phyloP scores from a whole-genome alignment of 2,329 filamentous ascomycete species.

The Claviceps paspali region DNA sequence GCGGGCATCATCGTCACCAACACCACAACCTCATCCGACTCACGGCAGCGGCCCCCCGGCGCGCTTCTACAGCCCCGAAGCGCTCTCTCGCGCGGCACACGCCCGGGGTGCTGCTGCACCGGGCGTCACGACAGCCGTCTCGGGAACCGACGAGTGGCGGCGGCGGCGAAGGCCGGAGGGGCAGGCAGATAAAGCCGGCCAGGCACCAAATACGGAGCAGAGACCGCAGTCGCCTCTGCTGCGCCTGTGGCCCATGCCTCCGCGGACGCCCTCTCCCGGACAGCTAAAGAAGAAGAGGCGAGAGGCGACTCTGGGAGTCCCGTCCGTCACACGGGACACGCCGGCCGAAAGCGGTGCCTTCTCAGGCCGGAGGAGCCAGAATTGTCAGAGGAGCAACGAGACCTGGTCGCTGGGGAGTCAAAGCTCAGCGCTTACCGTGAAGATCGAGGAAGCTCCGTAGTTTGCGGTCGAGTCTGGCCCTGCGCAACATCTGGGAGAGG shows the following conservation, averaged over 20 bases:
- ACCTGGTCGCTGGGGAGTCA: conserved; percentile 7
- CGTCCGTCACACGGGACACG: conserved; percentile 7
- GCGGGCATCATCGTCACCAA: conserved; percentile 1
- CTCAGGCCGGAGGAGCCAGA: not conserved
- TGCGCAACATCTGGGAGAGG: too few species aligned
- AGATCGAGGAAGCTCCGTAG: not conserved
- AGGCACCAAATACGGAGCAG: not conserved
- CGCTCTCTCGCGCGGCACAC: conserved; percentile 6
- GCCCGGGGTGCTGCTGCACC: not conserved
- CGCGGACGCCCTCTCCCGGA: not conserved
- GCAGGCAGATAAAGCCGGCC: not conserved
- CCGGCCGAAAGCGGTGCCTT: conserved; percentile 1
- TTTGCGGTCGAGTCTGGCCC: not conserved
- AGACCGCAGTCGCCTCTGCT: conserved; percentile 2
- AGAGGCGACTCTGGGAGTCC: conserved; percentile 4
- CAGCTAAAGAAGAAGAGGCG: not conserved
- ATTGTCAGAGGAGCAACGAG: conserved; percentile 3
- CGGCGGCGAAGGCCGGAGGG: too few species aligned
- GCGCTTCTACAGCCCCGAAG: conserved; percentile 7
- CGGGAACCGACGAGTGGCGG: not conserved
- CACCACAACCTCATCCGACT: too few species aligned
- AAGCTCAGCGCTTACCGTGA: conserved; percentile 9
- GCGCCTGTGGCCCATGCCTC: conserved; percentile 5
- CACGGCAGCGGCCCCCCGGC: conserved; percentile 3
- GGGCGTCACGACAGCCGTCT: not conserved